Base-by-base conservation (phyloP, 257 asterid species). In the Primulina eburnea region DNA sequence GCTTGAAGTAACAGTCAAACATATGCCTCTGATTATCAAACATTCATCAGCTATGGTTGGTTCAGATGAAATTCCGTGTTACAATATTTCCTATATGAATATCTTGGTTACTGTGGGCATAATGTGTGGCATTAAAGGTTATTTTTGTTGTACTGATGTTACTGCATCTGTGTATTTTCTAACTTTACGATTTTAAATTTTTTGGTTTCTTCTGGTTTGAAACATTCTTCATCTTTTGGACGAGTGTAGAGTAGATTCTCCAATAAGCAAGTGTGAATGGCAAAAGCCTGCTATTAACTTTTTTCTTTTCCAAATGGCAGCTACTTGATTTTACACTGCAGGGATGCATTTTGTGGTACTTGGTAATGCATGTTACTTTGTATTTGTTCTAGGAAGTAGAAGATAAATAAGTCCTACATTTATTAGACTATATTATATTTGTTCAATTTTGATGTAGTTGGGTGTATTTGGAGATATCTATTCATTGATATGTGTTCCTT, bases 11-110 rank as follows among this genome's bases (percentile, higher is more conserved):
- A 87, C 83, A 67, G 76, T 40, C 70, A 85, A 80, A 79, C 97
- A 88, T 78, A 78, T 92, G 88, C 97, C 95, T 74, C 74, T 79
- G 56, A 79, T 86, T 63, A 79, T 85, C 74, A 83, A 73, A 76
- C 93, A 92, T 84, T 80, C 92, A 80, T 90, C 97, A 62, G 80
- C 89, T 65, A 82, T 87, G 96, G 98, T 92, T 72, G 71, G 97
- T 80, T 76, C 67, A 47, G 38, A 57, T 18, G 12, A 65, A 60
- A 68, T 59, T 56, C 62, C 34, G 12, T 14, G 60, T 52, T 68
- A 67, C 66, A 43, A 50, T 70, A 17, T 37, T 70, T 18, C 40
- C 56, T 38, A 9, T 21, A 11, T 18, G 35, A 9, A 64, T 21
- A 12, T 10, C 53, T 43, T 43, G 5, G n/a, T 43, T 43, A 14